These are phyloP conservation scores for Xylaria curta DNA, from an alignment of 495 filamentous ascomycete species.

Conservation along the genomic window DNA sequence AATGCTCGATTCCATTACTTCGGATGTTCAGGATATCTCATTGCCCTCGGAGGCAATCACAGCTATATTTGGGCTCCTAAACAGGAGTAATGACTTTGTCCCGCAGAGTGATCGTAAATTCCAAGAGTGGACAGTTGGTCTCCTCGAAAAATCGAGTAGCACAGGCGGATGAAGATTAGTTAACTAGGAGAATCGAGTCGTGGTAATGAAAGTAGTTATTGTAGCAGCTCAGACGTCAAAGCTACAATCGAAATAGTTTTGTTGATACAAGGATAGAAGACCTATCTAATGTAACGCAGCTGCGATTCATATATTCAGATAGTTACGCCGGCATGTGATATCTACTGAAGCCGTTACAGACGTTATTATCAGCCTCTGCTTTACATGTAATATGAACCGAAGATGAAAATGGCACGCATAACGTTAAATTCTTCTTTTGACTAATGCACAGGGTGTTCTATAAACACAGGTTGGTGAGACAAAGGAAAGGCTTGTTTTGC, in stretches of 20 bases:
- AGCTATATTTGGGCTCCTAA: conserved; percentile 51
- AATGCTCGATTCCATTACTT: conserved; percentile 59
- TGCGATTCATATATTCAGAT: neutral
- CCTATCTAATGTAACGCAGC: neutral
- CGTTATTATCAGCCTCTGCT: neutral
- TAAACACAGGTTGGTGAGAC: conserved; percentile 42
- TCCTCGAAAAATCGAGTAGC: conserved; percentile 58
- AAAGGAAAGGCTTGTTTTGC: conserved; percentile 52
- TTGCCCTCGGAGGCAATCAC: conserved; percentile 59
- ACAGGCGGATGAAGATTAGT: neutral
- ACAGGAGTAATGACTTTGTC: conserved; percentile 58
- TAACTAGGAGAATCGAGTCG: neutral
- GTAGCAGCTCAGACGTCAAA: neutral
- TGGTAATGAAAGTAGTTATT: neutral
- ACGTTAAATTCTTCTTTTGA: conserved; percentile 39
- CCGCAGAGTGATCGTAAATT: conserved; percentile 63
- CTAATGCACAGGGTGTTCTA: conserved; percentile 48
- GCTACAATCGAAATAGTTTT: neutral
- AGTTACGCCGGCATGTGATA: too few species aligned
- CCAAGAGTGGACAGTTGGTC: conserved; percentile 70
- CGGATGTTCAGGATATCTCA: conserved; percentile 69
- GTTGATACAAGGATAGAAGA: neutral
- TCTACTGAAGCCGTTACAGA: neutral
- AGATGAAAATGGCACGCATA: conserved; percentile 12
- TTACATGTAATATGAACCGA: neutral